Evolutionary conservation across 2,329 filamentous ascomycete species (phyloP).

Genomic region (Hypoxylon sp.): DNA sequence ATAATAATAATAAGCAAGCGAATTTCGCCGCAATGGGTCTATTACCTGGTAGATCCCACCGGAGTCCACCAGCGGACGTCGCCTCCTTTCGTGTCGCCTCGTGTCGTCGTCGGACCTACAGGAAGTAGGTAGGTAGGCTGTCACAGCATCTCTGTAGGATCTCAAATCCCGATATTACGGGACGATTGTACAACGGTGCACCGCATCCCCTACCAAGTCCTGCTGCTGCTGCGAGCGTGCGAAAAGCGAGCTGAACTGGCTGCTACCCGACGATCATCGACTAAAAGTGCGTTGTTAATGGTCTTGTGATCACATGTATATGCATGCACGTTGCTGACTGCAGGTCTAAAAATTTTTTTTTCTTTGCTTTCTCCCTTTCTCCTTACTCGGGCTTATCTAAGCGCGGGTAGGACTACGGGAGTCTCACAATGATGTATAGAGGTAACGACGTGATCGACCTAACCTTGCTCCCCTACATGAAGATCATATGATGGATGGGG

Average conservation of each 20-base stretch:
- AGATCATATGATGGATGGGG: slow-evolving; percentile 21
- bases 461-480: slow-evolving; percentile 11
- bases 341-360: slow-evolving; percentile 29
- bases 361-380: background rate
- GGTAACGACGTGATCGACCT: slow-evolving; percentile 24
- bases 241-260: slow-evolving; percentile 23
- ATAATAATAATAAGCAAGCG: slow-evolving; percentile 18
- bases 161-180: slow-evolving; percentile 25
- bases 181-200: slow-evolving; percentile 33
- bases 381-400: slow-evolving; percentile 39
- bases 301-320: slow-evolving; percentile 44
- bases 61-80: slow-evolving; percentile 30
- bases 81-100: slow-evolving; percentile 23
- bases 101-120: slow-evolving; percentile 34
- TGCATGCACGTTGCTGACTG: slow-evolving; percentile 46
- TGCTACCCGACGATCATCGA: slow-evolving; percentile 24
- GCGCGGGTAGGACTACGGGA: slow-evolving; percentile 21
- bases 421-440: slow-evolving; percentile 1
- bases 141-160: slow-evolving; percentile 27
- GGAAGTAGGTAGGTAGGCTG: slow-evolving; percentile 3
- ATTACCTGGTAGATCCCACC: slow-evolving; percentile 5
- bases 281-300: slow-evolving; percentile 34
- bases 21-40: slow-evolving; percentile 27
- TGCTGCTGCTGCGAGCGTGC: slow-evolving; percentile 10
- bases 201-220: slow-evolving; percentile 7